phyloP scores from a whole-genome alignment of 768 basidiomycete species.

The Calocera cornea region DNA sequence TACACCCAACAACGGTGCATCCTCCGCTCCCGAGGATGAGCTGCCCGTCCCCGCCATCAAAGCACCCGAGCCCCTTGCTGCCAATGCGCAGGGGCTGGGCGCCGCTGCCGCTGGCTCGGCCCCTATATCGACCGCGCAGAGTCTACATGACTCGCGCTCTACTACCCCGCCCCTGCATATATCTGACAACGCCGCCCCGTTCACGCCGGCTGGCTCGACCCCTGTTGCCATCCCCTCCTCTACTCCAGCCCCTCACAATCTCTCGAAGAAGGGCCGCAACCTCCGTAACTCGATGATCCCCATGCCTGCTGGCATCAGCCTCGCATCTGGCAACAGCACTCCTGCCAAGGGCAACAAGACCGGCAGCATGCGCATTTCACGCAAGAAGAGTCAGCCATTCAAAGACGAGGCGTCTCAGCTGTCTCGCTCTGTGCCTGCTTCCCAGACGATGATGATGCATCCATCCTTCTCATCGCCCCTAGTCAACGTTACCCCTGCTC shows the following conservation, averaged over 20 bases:
- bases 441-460: neutral
- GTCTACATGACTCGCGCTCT: neutral
- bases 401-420: neutral
- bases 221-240: neutral
- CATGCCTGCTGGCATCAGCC: neutral
- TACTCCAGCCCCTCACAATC: neutral
- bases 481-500: neutral
- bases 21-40: neutral
- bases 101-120: neutral
- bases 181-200: neutral
- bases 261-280: neutral
- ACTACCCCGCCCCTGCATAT: neutral
- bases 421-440: neutral
- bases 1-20: neutral
- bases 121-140: neutral
- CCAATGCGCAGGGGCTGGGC: neutral
- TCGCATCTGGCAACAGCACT: neutral
- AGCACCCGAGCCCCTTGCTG: neutral
- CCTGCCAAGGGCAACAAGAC: neutral
- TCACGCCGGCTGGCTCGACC: neutral
- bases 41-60: neutral
- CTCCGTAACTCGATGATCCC: neutral
- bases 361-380: neutral
- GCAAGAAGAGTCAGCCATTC: conserved; percentile 1
- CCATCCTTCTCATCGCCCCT: neutral